These are phyloP conservation scores for Ilyonectria robusta DNA, from an alignment of 2,329 filamentous ascomycete species.

Conservation along the genomic window DNA sequence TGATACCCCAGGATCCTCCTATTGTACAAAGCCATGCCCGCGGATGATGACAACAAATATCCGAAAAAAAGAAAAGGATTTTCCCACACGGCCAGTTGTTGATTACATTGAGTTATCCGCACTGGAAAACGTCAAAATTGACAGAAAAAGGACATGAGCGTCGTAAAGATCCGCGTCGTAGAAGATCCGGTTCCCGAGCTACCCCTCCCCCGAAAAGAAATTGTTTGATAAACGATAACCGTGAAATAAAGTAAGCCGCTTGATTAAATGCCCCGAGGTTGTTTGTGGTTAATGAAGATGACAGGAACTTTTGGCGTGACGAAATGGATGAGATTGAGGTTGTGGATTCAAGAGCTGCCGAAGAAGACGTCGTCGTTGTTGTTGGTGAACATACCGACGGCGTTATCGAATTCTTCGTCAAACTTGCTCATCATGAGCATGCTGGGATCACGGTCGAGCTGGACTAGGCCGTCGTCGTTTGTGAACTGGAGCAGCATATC, in stretches of 20 bases:
- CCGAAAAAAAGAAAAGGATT: neutral
- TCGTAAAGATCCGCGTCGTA: constrained; percentile 38
- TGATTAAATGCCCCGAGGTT: constrained; percentile 33
- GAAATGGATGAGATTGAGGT: constrained; percentile 8
- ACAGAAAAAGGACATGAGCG: constrained; percentile 41
- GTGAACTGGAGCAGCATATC: constrained; percentile 62
- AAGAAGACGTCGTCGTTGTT: constrained; percentile 68
- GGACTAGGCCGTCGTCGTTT: constrained; percentile 58
- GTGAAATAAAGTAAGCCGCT: constrained; percentile 23
- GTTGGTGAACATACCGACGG: constrained; percentile 66
- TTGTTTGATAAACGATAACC: constrained; percentile 25
- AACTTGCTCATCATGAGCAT: constrained; percentile 68
- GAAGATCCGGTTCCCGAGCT: constrained; percentile 23
- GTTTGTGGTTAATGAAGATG: constrained; percentile 23
- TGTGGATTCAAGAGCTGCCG: constrained; percentile 50
- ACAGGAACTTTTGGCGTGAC: constrained; percentile 30
- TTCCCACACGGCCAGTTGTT: constrained; percentile 17
- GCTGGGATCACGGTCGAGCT: constrained; percentile 61
- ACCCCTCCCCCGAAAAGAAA: constrained; percentile 22
- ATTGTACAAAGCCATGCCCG: constrained; percentile 36
- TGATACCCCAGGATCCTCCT: constrained; percentile 27
- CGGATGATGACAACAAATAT: constrained; percentile 2
- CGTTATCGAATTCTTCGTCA: constrained; percentile 66
- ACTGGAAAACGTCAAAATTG: constrained; percentile 23
- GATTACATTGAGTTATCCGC: constrained; percentile 29